phyloP scores from a whole-genome alignment of 306 rosid species.

The Sechiopsis laciniata region DNA sequence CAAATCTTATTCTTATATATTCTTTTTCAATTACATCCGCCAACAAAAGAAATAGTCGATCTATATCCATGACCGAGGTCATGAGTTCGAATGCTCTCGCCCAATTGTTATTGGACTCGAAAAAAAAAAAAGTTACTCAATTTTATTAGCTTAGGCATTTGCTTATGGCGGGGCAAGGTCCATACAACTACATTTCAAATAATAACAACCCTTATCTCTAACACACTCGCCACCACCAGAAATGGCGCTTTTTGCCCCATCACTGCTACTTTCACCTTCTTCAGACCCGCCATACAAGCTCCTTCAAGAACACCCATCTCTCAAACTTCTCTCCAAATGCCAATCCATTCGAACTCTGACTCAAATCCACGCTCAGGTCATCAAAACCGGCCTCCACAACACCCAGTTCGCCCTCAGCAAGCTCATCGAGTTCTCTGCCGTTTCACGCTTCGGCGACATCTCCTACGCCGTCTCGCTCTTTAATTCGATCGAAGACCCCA shows the following conservation, averaged over 20 bases:
- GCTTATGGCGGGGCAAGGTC: constrained; percentile 3
- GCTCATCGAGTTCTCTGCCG: constrained; percentile 51
- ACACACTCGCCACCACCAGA: not conserved
- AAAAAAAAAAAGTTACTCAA: too few relatives aligned
- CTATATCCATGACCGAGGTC: too few relatives aligned
- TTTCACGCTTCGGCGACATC: constrained; percentile 45
- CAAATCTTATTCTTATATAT: too few relatives aligned
- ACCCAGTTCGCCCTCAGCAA: constrained; percentile 51
- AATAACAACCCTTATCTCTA: not conserved
- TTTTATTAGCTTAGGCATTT: too few relatives aligned
- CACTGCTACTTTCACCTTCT: constrained; percentile 27
- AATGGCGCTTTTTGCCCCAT: constrained; percentile 34
- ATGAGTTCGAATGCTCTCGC: too few relatives aligned
- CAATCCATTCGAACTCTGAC: constrained; percentile 35
- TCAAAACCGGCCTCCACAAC: constrained; percentile 68
- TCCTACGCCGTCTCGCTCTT: constrained; percentile 58
- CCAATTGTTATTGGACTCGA: too few relatives aligned
- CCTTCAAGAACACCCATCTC: constrained; percentile 47
- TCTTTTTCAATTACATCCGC: too few relatives aligned
- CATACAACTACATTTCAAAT: constrained; percentile 19
- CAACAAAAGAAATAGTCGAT: too few relatives aligned
- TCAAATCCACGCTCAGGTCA: constrained; percentile 56
- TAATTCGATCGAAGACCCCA: constrained; percentile 10
- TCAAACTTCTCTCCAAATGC: constrained; percentile 51
- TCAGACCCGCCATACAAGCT: constrained; percentile 56